Base-by-base conservation (phyloP, 2,329 filamentous ascomycete species). In the Bipolaris bicolor region DNA sequence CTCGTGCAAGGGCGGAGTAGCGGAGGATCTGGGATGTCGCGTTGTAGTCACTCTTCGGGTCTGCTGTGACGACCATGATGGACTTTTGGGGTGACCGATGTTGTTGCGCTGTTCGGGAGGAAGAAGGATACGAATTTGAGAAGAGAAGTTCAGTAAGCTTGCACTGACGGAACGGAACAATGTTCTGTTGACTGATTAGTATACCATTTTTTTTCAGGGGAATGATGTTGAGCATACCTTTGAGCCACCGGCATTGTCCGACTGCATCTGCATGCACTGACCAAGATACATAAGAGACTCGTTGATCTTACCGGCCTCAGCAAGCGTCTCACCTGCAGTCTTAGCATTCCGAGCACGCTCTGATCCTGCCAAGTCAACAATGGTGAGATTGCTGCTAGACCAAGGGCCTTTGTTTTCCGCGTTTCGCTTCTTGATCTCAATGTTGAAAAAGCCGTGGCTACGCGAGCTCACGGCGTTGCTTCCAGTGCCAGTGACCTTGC, bases 221-320 rank as follows among this genome's bases (percentile, higher is more conserved):
- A 11, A 6, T 18, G 48, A 39, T 47, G 7, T 37, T 31, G n/a
- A 6, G 44, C 61, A 45, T 81, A 91, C 90, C 84, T 91, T 94
- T 72, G 84, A 86, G 11, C 87, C 88, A 61, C 83, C 88, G 41
- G 88, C 88, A 31, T 88, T 84, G 67, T 94, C 91, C 58, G 90
- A 93, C 75, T 97, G 94, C 83, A 97, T 94, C 74, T 98, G 94
- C 67, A 99, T 84, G 73, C 95, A 99, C 72, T 98, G 95, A 0
- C 95, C 95, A 1, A 99, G 84, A 74, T 97, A 98, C 95, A 99
- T 99, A 72, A 99, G 80, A 71, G 91, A 96, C 77, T 97, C 93
- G 71, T 99, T 99, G 75, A 99, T 99, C 79, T 98, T 98, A 51
- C 95, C 95, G 34, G 94, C 95, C 79, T 99, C 95, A 0, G 90